Evolutionary conservation across 2,329 filamentous ascomycete species (phyloP).

Genomic region (Aspergillus cejpii): DNA sequence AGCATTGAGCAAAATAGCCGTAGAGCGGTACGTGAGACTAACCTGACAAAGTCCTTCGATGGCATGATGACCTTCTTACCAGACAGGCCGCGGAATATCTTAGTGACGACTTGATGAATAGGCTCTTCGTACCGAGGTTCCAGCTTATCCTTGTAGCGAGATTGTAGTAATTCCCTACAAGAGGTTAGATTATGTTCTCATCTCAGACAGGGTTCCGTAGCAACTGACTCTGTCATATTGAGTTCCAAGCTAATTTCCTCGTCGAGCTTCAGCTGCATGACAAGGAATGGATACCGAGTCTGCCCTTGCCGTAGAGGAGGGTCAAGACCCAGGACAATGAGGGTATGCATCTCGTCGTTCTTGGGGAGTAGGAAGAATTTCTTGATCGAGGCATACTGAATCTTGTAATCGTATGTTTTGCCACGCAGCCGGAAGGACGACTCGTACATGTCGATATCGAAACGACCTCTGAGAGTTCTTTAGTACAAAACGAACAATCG

Average conservation of each 20-base stretch:
- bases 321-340: conserved; percentile 90
- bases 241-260: conserved; percentile 95
- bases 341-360: conserved; percentile 92
- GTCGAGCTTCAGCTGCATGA: conserved; percentile 98
- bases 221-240: conserved; percentile 71
- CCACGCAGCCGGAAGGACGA: conserved; percentile 91
- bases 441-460: conserved; percentile 99
- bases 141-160: conserved; percentile 84
- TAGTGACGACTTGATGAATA: conserved; percentile 85
- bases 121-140: conserved; percentile 87
- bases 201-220: neutral
- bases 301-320: conserved; percentile 94
- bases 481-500: conserved; percentile 14
- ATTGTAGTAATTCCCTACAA: conserved; percentile 62
- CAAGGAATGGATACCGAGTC: conserved; percentile 93
- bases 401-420: conserved; percentile 99
- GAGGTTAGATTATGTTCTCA: conserved; percentile 8
- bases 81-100: conserved; percentile 88
- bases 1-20: neutral
- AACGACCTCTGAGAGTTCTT: conserved; percentile 67
- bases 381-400: conserved; percentile 95
- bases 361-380: conserved; percentile 98
- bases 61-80: conserved; percentile 93
- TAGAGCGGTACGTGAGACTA: conserved; percentile 8
- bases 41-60: conserved; percentile 86